These are phyloP conservation scores for Ricinus communis DNA, from an alignment of 345 rosid species.

Conservation along the genomic window DNA sequence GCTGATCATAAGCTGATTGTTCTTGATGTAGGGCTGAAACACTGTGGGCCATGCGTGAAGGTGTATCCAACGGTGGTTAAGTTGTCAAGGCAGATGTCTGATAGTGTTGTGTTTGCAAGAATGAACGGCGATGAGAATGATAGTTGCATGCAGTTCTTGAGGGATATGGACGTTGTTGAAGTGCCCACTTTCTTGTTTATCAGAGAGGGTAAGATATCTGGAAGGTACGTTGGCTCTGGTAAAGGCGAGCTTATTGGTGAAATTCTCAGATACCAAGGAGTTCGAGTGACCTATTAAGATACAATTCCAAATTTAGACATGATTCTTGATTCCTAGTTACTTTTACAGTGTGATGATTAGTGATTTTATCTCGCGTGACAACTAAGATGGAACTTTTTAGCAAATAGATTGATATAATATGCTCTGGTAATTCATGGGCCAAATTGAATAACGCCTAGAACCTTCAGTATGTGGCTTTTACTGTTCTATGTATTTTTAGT, in stretches of 20 bases:
- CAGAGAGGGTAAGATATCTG: conserved; percentile 64
- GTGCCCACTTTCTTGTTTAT: conserved; percentile 92
- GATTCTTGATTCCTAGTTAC: neutral
- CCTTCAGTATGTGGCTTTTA: too few relatives aligned
- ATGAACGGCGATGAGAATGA: conserved; percentile 97
- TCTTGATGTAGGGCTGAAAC: conserved; percentile 86
- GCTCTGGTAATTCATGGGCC: too few relatives aligned
- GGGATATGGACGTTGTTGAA: conserved; percentile 77
- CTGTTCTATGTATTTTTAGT: too few relatives aligned
- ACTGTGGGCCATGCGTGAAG: conserved; percentile 93
- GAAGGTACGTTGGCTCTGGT: conserved; percentile 90
- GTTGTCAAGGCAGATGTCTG: conserved; percentile 74
- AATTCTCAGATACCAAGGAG: conserved; percentile 84
- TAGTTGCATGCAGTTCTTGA: conserved; percentile 85
- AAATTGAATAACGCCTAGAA: too few relatives aligned
- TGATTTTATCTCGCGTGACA: neutral
- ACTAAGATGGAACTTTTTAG: too few relatives aligned
- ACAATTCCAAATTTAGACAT: neutral
- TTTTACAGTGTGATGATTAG: neutral
- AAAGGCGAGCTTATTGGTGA: conserved; percentile 96
- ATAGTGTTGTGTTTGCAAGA: conserved; percentile 70
- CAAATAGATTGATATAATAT: too few relatives aligned
- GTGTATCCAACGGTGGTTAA: conserved; percentile 87
- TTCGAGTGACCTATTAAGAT: conserved; percentile 64
- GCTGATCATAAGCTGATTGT: conserved; percentile 69